A percentile compares a stretch with the other conserved stretches of the same genome.
Conservation (phyloP, 306 rosid species). For the Inga laurina region DNA sequence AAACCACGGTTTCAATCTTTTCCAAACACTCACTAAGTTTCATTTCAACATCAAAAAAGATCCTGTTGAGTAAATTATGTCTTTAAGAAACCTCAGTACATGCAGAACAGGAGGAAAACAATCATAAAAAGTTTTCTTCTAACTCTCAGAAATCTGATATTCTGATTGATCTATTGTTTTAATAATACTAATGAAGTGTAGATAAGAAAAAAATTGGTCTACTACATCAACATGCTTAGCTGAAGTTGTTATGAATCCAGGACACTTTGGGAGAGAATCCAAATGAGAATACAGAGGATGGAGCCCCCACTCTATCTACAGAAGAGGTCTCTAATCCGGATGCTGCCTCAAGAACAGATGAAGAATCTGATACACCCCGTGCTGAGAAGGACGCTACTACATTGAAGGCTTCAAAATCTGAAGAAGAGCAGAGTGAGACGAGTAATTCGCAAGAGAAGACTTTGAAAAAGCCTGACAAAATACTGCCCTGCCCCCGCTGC, state of each 20-base stretch:
- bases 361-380: constrained; percentile 43
- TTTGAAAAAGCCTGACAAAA: constrained; percentile 76
- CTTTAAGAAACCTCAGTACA: not conserved
- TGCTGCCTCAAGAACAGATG: constrained; percentile 30
- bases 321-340: constrained; percentile 25
- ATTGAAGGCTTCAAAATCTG: constrained; percentile 46
- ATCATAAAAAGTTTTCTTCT: not conserved
- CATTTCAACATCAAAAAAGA: not conserved
- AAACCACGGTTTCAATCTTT: no score
- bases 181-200: constrained; percentile 12
- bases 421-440: constrained; percentile 60
- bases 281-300: constrained; percentile 28
- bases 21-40: not conserved
- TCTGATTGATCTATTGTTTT: constrained; percentile 6
- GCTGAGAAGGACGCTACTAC: constrained; percentile 47
- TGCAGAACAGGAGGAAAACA: not conserved
- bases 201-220: not conserved
- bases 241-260: constrained; percentile 33
- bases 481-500: constrained; percentile 83
- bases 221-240: not conserved
- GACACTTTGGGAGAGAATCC: constrained; percentile 45
- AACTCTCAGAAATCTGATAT: not conserved
- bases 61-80: not conserved
- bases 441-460: constrained; percentile 56
- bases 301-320: constrained; percentile 11